Conservation (phyloP, 2,329 filamentous ascomycete genomes). For the Colletotrichum gigasporum region DNA sequence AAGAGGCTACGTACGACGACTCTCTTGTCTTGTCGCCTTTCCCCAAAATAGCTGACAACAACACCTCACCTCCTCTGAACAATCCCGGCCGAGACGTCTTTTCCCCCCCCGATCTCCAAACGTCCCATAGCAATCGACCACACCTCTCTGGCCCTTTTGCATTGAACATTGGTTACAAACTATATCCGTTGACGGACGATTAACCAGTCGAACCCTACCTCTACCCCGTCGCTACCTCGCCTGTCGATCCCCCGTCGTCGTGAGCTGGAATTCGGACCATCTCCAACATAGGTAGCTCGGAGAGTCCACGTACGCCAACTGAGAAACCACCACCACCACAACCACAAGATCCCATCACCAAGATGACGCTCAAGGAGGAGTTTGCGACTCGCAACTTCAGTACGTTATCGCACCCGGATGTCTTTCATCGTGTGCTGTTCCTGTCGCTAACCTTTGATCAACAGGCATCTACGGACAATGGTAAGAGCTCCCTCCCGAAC, state of each 20-base stretch:
- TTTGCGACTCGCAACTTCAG: conserved; percentile 80
- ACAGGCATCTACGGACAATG: conserved; percentile 81
- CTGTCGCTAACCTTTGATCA: conserved; percentile 43
- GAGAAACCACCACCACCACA: conserved; percentile 10
- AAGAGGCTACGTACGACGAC: conserved; percentile 33
- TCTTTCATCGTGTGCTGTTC: conserved; percentile 25
- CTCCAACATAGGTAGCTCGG: conserved; percentile 24
- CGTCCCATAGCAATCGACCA: too few relatives aligned
- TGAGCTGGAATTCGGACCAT: conserved; percentile 33
- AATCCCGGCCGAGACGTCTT: too few relatives aligned
- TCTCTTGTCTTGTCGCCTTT: conserved; percentile 10
- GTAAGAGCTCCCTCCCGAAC: conserved; percentile 56
- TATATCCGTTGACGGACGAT: too few relatives aligned
- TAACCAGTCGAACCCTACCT: neutral
- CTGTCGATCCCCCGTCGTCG: conserved; percentile 19
- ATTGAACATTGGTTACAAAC: neutral
- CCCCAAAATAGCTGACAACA: conserved; percentile 29
- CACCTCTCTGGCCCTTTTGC: neutral
- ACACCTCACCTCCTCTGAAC: conserved; percentile 6
- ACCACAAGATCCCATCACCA: conserved; percentile 45
- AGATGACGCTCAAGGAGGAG: conserved; percentile 77
- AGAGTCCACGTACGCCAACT: conserved; percentile 31
- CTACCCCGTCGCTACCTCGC: neutral
- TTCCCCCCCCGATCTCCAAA: too few relatives aligned
- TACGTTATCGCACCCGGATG: conserved; percentile 52